These are phyloP conservation scores for Stentor coeruleus DNA, from an alignment of 73 alveolate species.

Conservation along the genomic window DNA sequence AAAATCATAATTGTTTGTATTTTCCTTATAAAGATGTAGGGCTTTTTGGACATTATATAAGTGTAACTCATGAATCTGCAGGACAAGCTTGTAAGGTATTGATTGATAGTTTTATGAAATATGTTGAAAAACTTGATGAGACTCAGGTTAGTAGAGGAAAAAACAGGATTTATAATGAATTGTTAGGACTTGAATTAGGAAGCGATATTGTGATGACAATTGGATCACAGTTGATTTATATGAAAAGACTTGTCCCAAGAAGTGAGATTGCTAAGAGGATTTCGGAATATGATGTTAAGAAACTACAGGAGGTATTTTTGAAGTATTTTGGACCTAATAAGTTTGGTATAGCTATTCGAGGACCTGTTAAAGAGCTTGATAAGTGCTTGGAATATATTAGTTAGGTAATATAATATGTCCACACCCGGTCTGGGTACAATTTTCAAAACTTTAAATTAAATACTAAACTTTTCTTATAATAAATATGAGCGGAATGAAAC, in stretches of 20 bases:
- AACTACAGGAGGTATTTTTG: conserved; percentile 45
- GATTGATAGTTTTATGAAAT: background rate
- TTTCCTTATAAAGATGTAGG: conserved; percentile 84
- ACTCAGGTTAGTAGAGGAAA: conserved; percentile 77
- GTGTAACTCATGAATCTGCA: conserved; percentile 29
- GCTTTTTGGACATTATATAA: conserved; percentile 78
- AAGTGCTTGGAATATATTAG: background rate
- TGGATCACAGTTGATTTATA: conserved; percentile 75
- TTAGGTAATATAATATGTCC: too few species aligned
- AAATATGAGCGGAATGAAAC: too few species aligned
- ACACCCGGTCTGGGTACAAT: too few species aligned
- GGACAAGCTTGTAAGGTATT: background rate
- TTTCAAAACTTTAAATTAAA: too few species aligned
- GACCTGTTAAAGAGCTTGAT: conserved; percentile 32
- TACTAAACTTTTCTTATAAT: too few species aligned
- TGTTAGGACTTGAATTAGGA: conserved; percentile 55
- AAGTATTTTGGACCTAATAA: conserved; percentile 50
- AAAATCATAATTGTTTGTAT: conserved; percentile 56
- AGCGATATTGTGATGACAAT: conserved; percentile 66
- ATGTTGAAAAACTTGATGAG: conserved; percentile 34
- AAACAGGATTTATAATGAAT: conserved; percentile 65
- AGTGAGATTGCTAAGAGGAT: conserved; percentile 82
- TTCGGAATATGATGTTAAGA: conserved; percentile 48
- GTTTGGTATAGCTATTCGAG: conserved; percentile 56
- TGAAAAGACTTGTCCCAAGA: conserved; percentile 78